phyloP scores from a whole-genome alignment of 2,329 filamentous ascomycete species.

The Trichoderma koningiopsis region DNA sequence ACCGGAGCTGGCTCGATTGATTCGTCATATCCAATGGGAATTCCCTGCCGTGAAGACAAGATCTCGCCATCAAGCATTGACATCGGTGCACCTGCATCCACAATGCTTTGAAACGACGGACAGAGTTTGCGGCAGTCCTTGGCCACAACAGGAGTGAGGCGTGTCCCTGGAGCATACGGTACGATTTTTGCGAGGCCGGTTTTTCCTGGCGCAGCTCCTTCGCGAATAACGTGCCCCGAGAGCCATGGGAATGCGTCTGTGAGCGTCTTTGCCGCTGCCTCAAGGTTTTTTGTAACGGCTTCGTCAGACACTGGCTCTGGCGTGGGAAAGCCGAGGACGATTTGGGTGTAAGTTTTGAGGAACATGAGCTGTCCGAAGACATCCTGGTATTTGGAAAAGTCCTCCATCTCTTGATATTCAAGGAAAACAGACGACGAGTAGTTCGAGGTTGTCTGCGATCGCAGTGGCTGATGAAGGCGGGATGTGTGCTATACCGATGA shows the following conservation, averaged over 20 bases:
- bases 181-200: background rate
- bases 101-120: background rate
- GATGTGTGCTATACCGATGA: background rate
- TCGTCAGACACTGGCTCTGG: background rate
- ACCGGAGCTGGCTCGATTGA: background rate
- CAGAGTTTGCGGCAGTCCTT: background rate
- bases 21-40: background rate
- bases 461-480: background rate
- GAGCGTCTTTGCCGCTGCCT: background rate
- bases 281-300: background rate
- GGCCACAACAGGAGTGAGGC: background rate
- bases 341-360: slow-evolving; percentile 1
- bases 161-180: background rate
- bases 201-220: background rate
- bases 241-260: slow-evolving; percentile 1
- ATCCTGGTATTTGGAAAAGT: slow-evolving; percentile 8
- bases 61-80: background rate
- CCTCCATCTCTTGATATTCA: background rate
- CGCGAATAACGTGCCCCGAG: background rate
- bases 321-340: background rate
- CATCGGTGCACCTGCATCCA: background rate
- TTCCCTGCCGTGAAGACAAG: background rate
- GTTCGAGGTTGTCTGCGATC: background rate
- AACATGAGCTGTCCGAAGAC: background rate
- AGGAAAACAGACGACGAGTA: background rate